Evolutionary conservation across 495 filamentous ascomycete genomes (phyloP).

Genomic region (Xylaria palmicola): DNA sequence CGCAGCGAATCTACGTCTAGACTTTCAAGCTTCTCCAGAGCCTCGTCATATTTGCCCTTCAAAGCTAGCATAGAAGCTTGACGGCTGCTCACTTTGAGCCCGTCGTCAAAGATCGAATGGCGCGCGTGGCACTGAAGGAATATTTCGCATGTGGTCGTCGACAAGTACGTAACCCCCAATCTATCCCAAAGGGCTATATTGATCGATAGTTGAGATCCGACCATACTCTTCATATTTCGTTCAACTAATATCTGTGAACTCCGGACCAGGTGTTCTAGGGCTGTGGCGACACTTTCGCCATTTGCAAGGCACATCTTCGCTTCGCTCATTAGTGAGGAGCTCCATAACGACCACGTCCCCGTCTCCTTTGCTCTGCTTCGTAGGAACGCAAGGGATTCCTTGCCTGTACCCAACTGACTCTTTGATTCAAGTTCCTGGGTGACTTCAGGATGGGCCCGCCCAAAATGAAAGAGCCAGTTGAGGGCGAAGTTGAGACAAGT

Average conservation of each 20-base stretch:
- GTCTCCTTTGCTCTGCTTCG: conserved; percentile 86
- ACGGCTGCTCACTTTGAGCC: conserved; percentile 58
- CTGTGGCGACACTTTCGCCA: conserved; percentile 77
- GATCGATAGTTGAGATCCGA: conserved; percentile 71
- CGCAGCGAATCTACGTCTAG: conserved; percentile 65
- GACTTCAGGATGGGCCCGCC: conserved; percentile 75
- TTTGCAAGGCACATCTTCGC: conserved; percentile 71
- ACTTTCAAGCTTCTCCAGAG: conserved; percentile 60
- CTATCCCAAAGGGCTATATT: conserved; percentile 72
- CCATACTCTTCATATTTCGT: conserved; percentile 67
- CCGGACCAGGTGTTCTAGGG: conserved; percentile 75
- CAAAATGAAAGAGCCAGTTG: conserved; percentile 97
- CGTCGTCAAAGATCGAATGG: conserved; percentile 71
- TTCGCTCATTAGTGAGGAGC: conserved; percentile 81
- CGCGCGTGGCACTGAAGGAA: conserved; percentile 72
- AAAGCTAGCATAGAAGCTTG: conserved; percentile 46
- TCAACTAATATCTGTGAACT: conserved; percentile 79
- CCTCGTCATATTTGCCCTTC: conserved; percentile 70
- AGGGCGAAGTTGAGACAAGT: conserved; percentile 91
- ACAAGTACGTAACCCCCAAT: conserved; percentile 67
- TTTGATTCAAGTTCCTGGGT: conserved; percentile 67
- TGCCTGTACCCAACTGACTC: conserved; percentile 73
- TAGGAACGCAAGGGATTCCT: conserved; percentile 78
- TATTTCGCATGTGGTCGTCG: conserved; percentile 67
- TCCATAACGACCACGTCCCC: conserved; percentile 83